Evolutionary conservation across 164 flowering plant species (phyloP).

Genomic region (Sextonia rubra): DNA sequence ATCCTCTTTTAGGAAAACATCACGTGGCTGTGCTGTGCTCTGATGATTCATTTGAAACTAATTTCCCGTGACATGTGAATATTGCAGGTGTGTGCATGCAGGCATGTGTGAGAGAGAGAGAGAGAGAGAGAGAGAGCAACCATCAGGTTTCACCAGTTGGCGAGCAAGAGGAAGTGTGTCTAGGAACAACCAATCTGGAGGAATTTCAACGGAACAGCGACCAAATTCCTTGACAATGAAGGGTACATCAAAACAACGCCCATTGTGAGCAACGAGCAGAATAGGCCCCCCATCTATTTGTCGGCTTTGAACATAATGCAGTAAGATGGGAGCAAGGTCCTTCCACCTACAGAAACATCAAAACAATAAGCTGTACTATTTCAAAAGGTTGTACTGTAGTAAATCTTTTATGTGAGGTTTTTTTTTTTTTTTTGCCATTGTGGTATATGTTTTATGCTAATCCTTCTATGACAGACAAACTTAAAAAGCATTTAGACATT

Average conservation of each 20-base stretch:
- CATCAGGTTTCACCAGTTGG: slow-evolving; percentile 49
- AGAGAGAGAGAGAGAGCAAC: slow-evolving; percentile 24
- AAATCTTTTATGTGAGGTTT: no score
- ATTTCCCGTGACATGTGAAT: no score
- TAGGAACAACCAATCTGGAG: slow-evolving; percentile 64
- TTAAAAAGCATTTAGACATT: no score
- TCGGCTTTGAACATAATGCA: slow-evolving; percentile 61
- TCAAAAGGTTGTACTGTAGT: no score
- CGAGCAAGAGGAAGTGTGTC: slow-evolving; percentile 75
- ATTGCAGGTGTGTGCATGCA: neutral
- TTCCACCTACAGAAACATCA: slow-evolving; percentile 52
- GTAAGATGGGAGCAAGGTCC: slow-evolving; percentile 72
- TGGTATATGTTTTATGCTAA: no score
- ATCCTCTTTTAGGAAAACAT: neutral
- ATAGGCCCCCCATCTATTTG: slow-evolving; percentile 64
- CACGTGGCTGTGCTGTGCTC: neutral
- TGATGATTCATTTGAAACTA: no score
- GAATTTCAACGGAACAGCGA: slow-evolving; percentile 65
- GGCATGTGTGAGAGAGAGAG: neutral
- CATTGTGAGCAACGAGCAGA: slow-evolving; percentile 74
- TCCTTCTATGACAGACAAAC: no score
- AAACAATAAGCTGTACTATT: neutral
- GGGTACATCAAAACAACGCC: slow-evolving; percentile 73
- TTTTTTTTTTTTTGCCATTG: no score
- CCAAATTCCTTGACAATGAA: slow-evolving; percentile 61